Evolutionary conservation across 352 stramenopile genomes (phyloP), one percentile per base, ranked within the genome.

Genomic region (Phytophthora citrophthora): DNA sequence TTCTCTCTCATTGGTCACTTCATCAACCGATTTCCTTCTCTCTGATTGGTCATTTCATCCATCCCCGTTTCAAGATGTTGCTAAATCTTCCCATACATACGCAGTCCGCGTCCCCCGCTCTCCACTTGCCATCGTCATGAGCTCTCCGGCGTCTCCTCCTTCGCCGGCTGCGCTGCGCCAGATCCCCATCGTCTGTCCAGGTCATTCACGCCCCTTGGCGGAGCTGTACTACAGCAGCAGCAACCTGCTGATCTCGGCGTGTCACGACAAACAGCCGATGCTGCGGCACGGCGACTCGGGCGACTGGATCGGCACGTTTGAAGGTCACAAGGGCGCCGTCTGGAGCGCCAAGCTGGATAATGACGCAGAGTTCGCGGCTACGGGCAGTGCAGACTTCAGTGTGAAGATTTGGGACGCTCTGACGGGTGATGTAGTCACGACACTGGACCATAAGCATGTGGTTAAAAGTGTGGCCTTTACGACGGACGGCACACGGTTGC

Each of bases 261-360:
- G 87, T 64, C 87, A 95, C 55, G 89, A 97, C 74, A 96, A 96
- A 68, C 76, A 89, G 40, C 90, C 89, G 32, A 96, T 96, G 89
- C 75, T 97, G 46, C 86, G 90, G 3, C 86, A 86, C 48, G 88
- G 74, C 7, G 77, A 82, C 43, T 87, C 89, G 24, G 90, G 90
- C 49, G 82, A 97, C 73, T 99, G 97, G 97, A 99, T 99, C 64
- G 97, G 97, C 46, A 99, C 96, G 6, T 99, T 98, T 54, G 78
- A 93, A 24, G 97, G 97, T 44, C 97, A 99, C 79, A 99, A 99
- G 71, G 97, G 97, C 46, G 91, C 91, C 0, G 91, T 97, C 0
- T 98, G 91, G 91, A 94, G 78, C 48, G 95, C 90, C 45, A 97
- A 94, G 55, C 70, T 99, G 38, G 93, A 98, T 72, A 62, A 70